Base-by-base conservation (phyloP, 2,329 filamentous ascomycete species). In the Amylocarpus encephaloides region DNA sequence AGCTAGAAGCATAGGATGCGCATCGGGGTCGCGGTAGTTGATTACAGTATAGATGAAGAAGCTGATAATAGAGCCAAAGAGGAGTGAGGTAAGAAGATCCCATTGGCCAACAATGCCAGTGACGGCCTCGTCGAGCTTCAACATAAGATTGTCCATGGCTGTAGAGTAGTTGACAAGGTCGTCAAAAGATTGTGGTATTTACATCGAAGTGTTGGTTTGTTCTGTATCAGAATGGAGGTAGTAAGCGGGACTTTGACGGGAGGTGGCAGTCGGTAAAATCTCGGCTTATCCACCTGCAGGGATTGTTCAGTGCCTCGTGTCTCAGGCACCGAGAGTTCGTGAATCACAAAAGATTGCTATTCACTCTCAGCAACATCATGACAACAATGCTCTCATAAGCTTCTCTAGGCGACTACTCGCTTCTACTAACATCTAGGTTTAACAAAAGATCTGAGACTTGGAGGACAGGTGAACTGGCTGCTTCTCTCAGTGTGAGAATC, bases 1-100 rank as follows among this genome's bases (percentile, higher is more conserved):
- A 49, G 88, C 87, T 26, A 98, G 83, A 43, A 97, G 79, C 68
- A 95, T 83, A 32, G 93, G 92, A 68, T 97, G 93, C 5, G 86
- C 86, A 71, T 98, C 93, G 5, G 93, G 87, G 47, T 96, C 92
- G 53, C 81, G 79, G 45, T 80, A 78, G 54, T 81, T 81, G 62
- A 86, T 73, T 57, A 94, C 71, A 40, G 83, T 79, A 68, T 88
- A 90, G 50, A 83, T 76, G 50, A 92, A 69, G 62, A 90, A 78
- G 48, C 77, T 73, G 53, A 84, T 72, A 39, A 96, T 73, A 53
- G 79, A 64, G 19, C 84, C 78, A 41, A 81, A 76, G 56, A 98
- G 75, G 38, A 82, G 64, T 2, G 87, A 93, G 29, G 88, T 88
- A 72, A 86, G 86, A 58, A 78, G 70, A 67, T 93, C 89, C 90